Evolutionary conservation across 164 flowering plant genomes (phyloP).

Genomic region (Saururus chinensis): DNA sequence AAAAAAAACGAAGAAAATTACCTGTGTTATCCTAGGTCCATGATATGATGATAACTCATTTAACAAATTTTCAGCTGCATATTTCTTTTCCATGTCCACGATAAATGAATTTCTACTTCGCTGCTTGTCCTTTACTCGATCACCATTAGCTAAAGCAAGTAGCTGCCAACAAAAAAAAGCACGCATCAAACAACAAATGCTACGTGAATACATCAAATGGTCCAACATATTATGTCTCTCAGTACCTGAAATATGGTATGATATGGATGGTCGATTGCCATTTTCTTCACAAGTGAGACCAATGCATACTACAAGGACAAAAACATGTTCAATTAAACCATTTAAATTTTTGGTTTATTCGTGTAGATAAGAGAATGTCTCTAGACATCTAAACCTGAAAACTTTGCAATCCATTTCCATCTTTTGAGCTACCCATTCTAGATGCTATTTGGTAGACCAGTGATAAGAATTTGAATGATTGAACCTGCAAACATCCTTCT

Average conservation of each 20-base stretch:
- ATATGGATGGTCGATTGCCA: conserved; percentile 96
- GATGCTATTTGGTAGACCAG: conserved; percentile 97
- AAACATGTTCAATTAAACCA: conserved; percentile 1
- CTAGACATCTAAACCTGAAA: conserved; percentile 50
- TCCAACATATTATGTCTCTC: neutral
- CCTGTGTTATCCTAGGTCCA: conserved; percentile 70
- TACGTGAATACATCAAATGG: neutral
- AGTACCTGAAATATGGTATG: conserved; percentile 91
- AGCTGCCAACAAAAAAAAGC: conserved; percentile 32
- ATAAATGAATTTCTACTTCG: conserved; percentile 91
- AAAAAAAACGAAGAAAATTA: conserved; percentile 9
- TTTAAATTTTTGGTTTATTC: conserved; percentile 1
- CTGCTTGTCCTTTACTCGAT: conserved; percentile 93
- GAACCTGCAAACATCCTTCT: conserved; percentile 43
- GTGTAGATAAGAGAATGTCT: neutral
- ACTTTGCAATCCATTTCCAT: conserved; percentile 40
- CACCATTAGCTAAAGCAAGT: conserved; percentile 95
- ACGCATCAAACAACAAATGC: neutral
- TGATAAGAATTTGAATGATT: conserved; percentile 85
- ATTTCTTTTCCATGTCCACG: conserved; percentile 88
- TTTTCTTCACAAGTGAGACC: conserved; percentile 85
- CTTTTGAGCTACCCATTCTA: conserved; percentile 80
- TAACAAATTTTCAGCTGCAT: conserved; percentile 79
- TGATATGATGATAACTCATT: conserved; percentile 60
- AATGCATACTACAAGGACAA: conserved; percentile 66